phyloP scores from a whole-genome alignment of 768 basidiomycete species.

The Podaxis rugospora region DNA sequence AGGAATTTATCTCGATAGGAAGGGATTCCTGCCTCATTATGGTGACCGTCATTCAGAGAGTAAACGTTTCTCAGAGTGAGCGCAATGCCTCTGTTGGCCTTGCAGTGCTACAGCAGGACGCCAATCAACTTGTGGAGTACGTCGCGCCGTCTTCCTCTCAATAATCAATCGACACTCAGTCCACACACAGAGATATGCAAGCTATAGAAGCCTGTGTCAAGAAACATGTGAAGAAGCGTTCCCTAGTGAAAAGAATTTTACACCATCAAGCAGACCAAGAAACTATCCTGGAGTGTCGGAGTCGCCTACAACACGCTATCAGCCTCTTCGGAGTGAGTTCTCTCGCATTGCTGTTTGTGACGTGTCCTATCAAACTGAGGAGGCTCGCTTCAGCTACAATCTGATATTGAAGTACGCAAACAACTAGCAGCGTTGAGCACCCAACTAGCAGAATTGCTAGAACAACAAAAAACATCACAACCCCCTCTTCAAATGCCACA shows the following conservation, averaged over 20 bases:
- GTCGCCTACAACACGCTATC: not conserved
- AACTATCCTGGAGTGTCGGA: not conserved
- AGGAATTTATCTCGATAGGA: not conserved
- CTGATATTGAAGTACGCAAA: constrained; percentile 2
- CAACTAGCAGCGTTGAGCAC: not conserved
- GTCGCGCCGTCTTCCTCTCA: not conserved
- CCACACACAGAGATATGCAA: not conserved
- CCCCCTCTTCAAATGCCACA: not conserved
- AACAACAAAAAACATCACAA: not conserved
- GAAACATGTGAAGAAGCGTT: not conserved
- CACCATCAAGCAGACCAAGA: not conserved
- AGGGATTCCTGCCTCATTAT: constrained; percentile 3
- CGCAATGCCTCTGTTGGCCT: not conserved
- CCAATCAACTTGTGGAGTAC: not conserved
- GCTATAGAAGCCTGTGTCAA: not conserved
- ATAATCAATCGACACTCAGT: not conserved
- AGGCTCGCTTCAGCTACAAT: not conserved
- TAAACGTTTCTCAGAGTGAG: not conserved
- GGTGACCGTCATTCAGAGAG: not conserved
- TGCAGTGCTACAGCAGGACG: not conserved
- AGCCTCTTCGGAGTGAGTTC: constrained; percentile 1
- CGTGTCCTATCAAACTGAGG: not conserved
- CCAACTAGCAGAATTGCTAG: not conserved
- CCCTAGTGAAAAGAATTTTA: not conserved
- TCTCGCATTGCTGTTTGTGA: not conserved